Conservation (phyloP, 2,329 filamentous ascomycete genomes). For the Aspergillus sp. region DNA sequence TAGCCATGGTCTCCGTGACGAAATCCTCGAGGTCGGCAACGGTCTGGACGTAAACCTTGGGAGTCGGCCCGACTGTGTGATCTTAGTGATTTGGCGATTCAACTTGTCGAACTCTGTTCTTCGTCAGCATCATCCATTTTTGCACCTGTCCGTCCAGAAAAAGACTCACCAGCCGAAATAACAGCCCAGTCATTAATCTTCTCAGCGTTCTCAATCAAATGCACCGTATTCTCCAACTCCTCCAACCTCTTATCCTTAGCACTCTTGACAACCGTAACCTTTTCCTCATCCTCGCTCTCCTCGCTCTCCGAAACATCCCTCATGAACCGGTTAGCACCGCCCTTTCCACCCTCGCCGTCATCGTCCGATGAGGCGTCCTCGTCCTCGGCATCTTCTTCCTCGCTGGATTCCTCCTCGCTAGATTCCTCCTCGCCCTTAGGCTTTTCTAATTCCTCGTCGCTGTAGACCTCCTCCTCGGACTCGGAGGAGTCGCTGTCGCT, state of each 20-base stretch:
- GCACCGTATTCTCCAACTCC: conserved; percentile 83
- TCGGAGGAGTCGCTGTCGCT: conserved; percentile 94
- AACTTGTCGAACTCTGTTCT: conserved; percentile 82
- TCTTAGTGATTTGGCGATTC: conserved; percentile 74
- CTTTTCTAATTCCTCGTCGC: conserved; percentile 61
- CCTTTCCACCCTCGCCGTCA: conserved; percentile 45
- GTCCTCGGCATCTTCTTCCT: conserved; percentile 35
- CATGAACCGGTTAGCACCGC: conserved; percentile 77
- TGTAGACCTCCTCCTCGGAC: conserved; percentile 87
- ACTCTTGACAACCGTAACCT: conserved; percentile 82
- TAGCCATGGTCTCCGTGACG: conserved; percentile 86
- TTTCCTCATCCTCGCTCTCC: conserved; percentile 76
- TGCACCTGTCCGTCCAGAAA: neutral
- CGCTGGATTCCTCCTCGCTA: conserved; percentile 43
- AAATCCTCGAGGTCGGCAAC: conserved; percentile 89
- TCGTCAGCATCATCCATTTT: neutral
- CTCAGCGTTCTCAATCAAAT: conserved; percentile 87
- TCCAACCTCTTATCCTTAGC: conserved; percentile 96
- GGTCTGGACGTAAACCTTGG: conserved; percentile 87
- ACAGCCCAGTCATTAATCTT: conserved; percentile 98
- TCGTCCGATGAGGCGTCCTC: too few species aligned
- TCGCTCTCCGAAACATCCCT: conserved; percentile 68
- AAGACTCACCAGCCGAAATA: conserved; percentile 68
- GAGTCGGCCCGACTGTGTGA: conserved; percentile 68
- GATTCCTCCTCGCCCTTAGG: conserved; percentile 48